These are phyloP conservation scores for Paramecium biaurelia DNA, from an alignment of 73 alveolate genomes.

Conservation along the genomic window DNA sequence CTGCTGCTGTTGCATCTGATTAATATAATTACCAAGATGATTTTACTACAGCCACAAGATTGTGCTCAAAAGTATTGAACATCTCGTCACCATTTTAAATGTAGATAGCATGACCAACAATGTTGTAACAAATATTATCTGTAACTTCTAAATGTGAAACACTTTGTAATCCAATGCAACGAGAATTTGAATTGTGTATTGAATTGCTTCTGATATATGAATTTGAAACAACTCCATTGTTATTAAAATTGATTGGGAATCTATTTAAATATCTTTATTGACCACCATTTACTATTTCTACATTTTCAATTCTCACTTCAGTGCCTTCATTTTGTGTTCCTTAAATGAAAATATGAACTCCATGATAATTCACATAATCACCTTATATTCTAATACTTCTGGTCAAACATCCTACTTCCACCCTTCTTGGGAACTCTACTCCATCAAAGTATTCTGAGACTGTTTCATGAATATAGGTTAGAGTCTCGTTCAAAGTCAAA, in stretches of 20 bases:
- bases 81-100: slow-evolving; percentile 85
- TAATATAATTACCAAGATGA: slow-evolving; percentile 69
- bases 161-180: slow-evolving; percentile 83
- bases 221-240: slow-evolving; percentile 75
- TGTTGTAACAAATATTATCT: slow-evolving; percentile 75
- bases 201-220: slow-evolving; percentile 81
- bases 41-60: slow-evolving; percentile 57
- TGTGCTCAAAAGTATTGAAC: slow-evolving; percentile 69
- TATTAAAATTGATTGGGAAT: slow-evolving; percentile 84
- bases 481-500: neutral
- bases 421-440: slow-evolving; percentile 68
- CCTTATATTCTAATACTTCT: slow-evolving; percentile 81
- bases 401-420: slow-evolving; percentile 85
- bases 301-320: slow-evolving; percentile 70
- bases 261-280: slow-evolving; percentile 79
- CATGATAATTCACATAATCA: slow-evolving; percentile 68
- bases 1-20: slow-evolving; percentile 85
- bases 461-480: neutral
- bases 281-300: slow-evolving; percentile 79
- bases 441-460: slow-evolving; percentile 23
- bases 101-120: slow-evolving; percentile 87
- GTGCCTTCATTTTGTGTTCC: slow-evolving; percentile 67
- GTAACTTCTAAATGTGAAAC: slow-evolving; percentile 71
- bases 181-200: slow-evolving; percentile 76
- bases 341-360: slow-evolving; percentile 80